Percentiles rank a stretch among this genome's conserved stretches.
These are phyloP conservation scores for Sarocladium oryzae DNA, from an alignment of 2,329 filamentous ascomycete species.

Conservation along the genomic window DNA sequence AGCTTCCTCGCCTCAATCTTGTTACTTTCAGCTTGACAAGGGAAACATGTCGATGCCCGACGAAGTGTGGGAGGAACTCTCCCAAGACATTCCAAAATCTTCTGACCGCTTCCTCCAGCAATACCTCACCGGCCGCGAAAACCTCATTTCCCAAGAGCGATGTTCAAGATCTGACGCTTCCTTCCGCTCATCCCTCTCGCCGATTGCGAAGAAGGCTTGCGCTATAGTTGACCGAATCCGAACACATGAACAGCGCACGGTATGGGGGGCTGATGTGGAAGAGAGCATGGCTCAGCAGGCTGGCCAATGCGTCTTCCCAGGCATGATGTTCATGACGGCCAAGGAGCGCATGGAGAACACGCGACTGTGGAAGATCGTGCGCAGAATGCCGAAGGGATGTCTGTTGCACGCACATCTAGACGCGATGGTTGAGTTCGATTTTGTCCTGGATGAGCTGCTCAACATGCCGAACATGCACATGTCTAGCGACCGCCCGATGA, in stretches of 20 bases:
- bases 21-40: too few relatives aligned
- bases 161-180: slow-evolving; percentile 67
- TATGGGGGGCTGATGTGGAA: slow-evolving; percentile 72
- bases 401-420: slow-evolving; percentile 84
- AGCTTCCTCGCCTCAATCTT: too few relatives aligned
- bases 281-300: slow-evolving; percentile 57
- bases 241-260: slow-evolving; percentile 63
- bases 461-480: slow-evolving; percentile 69
- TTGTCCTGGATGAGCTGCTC: slow-evolving; percentile 66
- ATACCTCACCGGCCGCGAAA: slow-evolving; percentile 69
- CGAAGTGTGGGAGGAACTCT: slow-evolving; percentile 53
- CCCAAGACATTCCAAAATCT: slow-evolving; percentile 46
- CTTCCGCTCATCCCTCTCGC: slow-evolving; percentile 70
- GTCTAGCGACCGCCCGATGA: slow-evolving; percentile 50
- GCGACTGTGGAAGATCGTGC: slow-evolving; percentile 77
- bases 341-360: slow-evolving; percentile 82
- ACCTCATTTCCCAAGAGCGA: slow-evolving; percentile 74
- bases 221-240: slow-evolving; percentile 76
- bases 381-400: slow-evolving; percentile 81
- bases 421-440: slow-evolving; percentile 85
- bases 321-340: slow-evolving; percentile 89
- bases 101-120: slow-evolving; percentile 75
- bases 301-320: slow-evolving; percentile 66
- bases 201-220: slow-evolving; percentile 70
- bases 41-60: slow-evolving; percentile 37